These are phyloP conservation scores for Pistacia integerrima DNA, from an alignment of 345 rosid genomes.

Conservation along the genomic window DNA sequence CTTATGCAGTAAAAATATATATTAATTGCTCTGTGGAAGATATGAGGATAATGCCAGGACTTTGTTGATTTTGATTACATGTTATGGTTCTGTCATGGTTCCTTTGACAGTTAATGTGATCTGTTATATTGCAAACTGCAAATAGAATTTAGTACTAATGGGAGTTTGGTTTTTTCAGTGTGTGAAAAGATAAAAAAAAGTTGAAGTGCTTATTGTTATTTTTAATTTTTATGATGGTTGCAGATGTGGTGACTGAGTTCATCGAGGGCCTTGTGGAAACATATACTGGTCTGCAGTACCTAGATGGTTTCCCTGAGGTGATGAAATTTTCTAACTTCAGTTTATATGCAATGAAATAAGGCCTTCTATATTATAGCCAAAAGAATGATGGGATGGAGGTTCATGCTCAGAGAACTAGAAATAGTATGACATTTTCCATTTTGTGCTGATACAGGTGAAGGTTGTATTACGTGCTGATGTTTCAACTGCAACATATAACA, in stretches of 20 bases:
- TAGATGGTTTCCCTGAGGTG: conserved; percentile 97
- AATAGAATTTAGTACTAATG: background rate
- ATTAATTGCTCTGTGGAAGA: background rate
- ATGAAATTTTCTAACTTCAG: conserved; percentile 5
- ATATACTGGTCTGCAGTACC: conserved; percentile 79
- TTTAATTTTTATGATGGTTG: conserved; percentile 18
- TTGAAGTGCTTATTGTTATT: background rate
- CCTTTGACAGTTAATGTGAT: conserved; percentile 1
- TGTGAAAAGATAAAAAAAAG: background rate
- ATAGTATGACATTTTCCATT: conserved; percentile 6
- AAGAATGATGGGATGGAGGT: background rate
- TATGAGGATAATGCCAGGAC: background rate
- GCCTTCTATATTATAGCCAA: background rate
- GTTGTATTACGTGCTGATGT: conserved; percentile 94
- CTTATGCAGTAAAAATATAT: background rate
- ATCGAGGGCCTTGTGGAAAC: conserved; percentile 95
- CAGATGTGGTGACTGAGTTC: conserved; percentile 94
- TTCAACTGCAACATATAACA: conserved; percentile 60
- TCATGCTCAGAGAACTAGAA: background rate
- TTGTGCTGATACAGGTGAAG: conserved; percentile 56
- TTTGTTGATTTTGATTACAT: background rate
- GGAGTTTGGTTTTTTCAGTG: background rate
- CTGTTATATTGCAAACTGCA: background rate
- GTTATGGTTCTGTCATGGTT: background rate
- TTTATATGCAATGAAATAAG: background rate